Conservation (phyloP, 306 rosid genomes). For the Comarum palustre region DNA sequence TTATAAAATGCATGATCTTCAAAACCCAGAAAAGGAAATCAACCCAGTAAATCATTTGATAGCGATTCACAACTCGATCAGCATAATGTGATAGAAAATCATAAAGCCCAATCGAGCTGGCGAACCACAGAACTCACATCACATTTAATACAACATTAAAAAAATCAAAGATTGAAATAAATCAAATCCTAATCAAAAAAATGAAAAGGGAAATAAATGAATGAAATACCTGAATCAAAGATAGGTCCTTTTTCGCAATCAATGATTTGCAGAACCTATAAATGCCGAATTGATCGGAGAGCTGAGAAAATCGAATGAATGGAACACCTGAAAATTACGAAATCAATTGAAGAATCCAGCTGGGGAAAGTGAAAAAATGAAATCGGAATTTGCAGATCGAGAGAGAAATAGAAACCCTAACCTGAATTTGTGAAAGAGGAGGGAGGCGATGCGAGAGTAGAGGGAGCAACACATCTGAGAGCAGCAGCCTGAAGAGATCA, state of each 20-base stretch:
- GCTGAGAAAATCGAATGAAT: conserved; percentile 31
- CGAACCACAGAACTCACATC: conserved; percentile 20
- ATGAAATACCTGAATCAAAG: conserved; percentile 39
- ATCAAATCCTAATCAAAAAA: conserved; percentile 10
- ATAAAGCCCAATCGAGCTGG: conserved; percentile 21
- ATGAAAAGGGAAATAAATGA: conserved; percentile 5
- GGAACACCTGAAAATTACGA: conserved; percentile 40
- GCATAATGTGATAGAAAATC: conserved; percentile 11
- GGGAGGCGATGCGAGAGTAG: conserved; percentile 32
- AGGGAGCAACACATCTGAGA: conserved; percentile 35
- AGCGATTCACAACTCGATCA: conserved; percentile 24
- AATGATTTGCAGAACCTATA: conserved; percentile 3
- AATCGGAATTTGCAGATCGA: conserved; percentile 8
- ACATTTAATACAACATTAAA: conserved; percentile 29
- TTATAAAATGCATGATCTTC: conserved; percentile 22
- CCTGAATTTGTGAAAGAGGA: conserved; percentile 36
- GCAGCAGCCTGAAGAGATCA: neutral
- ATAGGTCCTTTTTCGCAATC: conserved; percentile 24
- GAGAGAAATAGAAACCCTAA: conserved; percentile 22
- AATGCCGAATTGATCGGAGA: conserved; percentile 27
- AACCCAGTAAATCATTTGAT: conserved; percentile 22
- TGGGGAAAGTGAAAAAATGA: too few relatives aligned
- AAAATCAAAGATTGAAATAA: conserved; percentile 17
- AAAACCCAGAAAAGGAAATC: conserved; percentile 32
- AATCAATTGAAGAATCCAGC: neutral